These are phyloP conservation scores for Penicillium sp. DNA, from an alignment of 2,329 filamentous ascomycete species.

Conservation along the genomic window DNA sequence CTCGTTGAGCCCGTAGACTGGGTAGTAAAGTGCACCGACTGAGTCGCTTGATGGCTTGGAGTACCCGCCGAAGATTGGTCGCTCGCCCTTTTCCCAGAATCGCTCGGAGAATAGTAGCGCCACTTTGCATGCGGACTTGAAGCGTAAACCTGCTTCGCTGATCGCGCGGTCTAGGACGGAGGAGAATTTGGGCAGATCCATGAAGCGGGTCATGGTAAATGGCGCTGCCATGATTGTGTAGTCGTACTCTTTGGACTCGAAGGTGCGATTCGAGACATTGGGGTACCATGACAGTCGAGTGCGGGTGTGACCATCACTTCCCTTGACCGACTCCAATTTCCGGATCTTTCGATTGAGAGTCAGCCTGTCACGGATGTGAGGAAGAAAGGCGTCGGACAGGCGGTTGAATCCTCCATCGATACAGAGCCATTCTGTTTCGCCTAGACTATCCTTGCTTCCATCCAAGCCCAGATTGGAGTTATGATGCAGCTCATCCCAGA, in stretches of 20 bases:
- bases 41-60: constrained; percentile 24
- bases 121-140: constrained; percentile 35
- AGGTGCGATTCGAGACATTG: constrained; percentile 22
- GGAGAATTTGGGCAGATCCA: constrained; percentile 39
- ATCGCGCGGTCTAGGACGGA: constrained; percentile 24
- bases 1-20: constrained; percentile 32
- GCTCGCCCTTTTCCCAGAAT: constrained; percentile 34
- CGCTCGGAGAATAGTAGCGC: constrained; percentile 32
- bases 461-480: constrained; percentile 36
- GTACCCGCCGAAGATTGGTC: constrained; percentile 33
- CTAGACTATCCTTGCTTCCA: constrained; percentile 24
- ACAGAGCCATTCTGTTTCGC: constrained; percentile 28
- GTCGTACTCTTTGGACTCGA: constrained; percentile 35
- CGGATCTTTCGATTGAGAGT: constrained; percentile 25
- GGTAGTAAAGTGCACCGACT: constrained; percentile 34
- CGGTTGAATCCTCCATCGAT: constrained; percentile 38
- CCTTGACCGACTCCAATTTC: constrained; percentile 19
- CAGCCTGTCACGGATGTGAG: constrained; percentile 29
- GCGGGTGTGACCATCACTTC: constrained; percentile 8
- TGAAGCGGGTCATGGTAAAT: constrained; percentile 39
- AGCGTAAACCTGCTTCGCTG: constrained; percentile 28
- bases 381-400: constrained; percentile 37
- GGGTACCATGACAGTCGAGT: constrained; percentile 27
- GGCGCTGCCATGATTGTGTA: constrained; percentile 41
- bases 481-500: constrained; percentile 37